Base-by-base conservation (phyloP, 768 basidiomycete species). In the Rickenella mellea region DNA sequence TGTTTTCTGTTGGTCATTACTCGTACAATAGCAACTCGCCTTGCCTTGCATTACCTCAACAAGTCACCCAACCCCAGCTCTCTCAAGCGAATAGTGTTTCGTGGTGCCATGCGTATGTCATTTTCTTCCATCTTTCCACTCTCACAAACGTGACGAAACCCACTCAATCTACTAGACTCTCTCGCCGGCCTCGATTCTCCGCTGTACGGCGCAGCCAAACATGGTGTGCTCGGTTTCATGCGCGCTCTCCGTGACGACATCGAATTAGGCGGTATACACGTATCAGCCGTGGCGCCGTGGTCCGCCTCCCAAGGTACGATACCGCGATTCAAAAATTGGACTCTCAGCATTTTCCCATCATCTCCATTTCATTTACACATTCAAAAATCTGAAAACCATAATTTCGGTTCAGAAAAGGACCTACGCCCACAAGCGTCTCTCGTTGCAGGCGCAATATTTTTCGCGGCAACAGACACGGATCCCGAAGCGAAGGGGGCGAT, bases 21-120 rank as follows among this genome's bases (percentile, higher is more conserved):
- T 42, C 27, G 2, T 39, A 14, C n/a, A 36, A 17, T 36, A 77
- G 72, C 73, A 14, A 58, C 64, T 6, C 69, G 74, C 45, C 58
- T 80, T 17, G 71, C 68, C 6, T 52, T 70, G 27, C 69, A 75
- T 49, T 76, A 78, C 51, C 60, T 80, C 19, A 57, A 55, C 21
- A 61, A 62, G 21, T 51, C 64, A 10, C 57, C 46, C 12, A 38
- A 55, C n/a, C 41, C 56, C 19, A 61, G 55, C 36, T 59, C 63
- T 15, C 62, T 71, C 27, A 78, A 77, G 48, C 55, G 72, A 5
- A 46, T 78, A 32, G 60, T 77, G 21, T 53, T 78, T 10, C 62
- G 75, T 27, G 76, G 75, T 11, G 77, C 76, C 17, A 68, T 80
- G 57, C 71, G 74, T 72, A n/a, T n/a, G n/a, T n/a, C n/a, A n/a